Percentiles rank a stretch among this genome's conserved stretches.
Conservation (phyloP, 2,329 filamentous ascomycete species). For the Venturia pyrina region DNA sequence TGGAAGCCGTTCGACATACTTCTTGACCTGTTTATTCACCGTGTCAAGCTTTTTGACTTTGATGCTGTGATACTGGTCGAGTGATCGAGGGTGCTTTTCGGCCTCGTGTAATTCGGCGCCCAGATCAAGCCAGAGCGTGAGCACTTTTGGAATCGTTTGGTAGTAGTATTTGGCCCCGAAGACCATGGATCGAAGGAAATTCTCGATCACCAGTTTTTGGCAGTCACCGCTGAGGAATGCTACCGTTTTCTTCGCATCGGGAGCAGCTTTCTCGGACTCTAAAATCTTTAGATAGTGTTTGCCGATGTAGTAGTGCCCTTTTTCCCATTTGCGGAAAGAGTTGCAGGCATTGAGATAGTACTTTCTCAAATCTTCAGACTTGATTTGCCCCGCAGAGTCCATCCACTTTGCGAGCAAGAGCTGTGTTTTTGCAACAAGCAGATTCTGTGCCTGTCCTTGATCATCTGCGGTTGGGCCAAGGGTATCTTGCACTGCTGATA, state of each 20-base stretch:
- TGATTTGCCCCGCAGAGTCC: conserved; percentile 86
- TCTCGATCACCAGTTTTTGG: conserved; percentile 83
- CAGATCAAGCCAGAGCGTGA: conserved; percentile 92
- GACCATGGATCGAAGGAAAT: conserved; percentile 76
- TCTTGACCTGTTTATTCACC: conserved; percentile 66
- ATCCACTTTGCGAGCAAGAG: conserved; percentile 94
- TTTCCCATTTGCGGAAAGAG: conserved; percentile 69
- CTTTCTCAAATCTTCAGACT: conserved; percentile 65
- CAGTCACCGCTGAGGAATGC: conserved; percentile 63
- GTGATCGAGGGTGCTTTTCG: conserved; percentile 36
- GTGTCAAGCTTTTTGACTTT: conserved; percentile 37
- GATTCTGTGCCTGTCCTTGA: conserved; percentile 36
- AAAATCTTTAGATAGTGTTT: conserved; percentile 95
- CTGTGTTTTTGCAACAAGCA: conserved; percentile 67
- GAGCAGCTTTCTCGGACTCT: conserved; percentile 74
- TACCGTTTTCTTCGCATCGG: conserved; percentile 57
- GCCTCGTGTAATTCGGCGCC: conserved; percentile 57
- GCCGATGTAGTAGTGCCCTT: conserved; percentile 92
- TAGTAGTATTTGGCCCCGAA: conserved; percentile 94
- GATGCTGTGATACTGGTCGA: conserved; percentile 14
- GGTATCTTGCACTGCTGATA: conserved; percentile 26
- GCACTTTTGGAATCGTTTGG: conserved; percentile 79
- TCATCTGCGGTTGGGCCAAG: conserved; percentile 28
- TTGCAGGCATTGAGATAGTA: conserved; percentile 78
- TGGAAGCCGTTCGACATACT: conserved; percentile 58